phyloP scores from a whole-genome alignment of 352 stramenopile genomes.

The Phytophthora fragariae region DNA sequence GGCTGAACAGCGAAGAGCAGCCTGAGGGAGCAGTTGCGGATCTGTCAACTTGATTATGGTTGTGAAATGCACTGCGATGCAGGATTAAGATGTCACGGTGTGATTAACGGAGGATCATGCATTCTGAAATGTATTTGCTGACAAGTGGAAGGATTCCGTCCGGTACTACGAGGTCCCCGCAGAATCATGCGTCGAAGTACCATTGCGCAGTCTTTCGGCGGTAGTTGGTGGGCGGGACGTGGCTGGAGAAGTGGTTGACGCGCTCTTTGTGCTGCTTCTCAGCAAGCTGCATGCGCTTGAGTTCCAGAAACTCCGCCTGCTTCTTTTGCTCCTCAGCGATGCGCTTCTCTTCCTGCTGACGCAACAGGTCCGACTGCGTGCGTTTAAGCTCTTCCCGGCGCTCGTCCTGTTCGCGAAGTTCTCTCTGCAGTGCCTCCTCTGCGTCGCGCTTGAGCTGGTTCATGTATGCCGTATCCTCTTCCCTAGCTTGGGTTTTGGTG shows the following conservation, averaged over 20 bases:
- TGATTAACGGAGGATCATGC: constrained; percentile 15
- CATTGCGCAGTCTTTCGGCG: constrained; percentile 80
- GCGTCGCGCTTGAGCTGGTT: constrained; percentile 67
- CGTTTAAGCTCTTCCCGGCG: constrained; percentile 68
- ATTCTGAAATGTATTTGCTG: constrained; percentile 34
- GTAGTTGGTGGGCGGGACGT: constrained; percentile 61
- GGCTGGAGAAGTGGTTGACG: constrained; percentile 60
- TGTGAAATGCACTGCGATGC: neutral
- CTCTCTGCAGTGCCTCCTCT: constrained; percentile 81
- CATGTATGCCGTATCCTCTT: constrained; percentile 70
- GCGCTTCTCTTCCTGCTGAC: constrained; percentile 61
- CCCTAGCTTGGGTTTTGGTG: constrained; percentile 44
- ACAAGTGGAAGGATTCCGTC: constrained; percentile 22
- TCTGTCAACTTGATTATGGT: constrained; percentile 25
- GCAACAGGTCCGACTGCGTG: constrained; percentile 69
- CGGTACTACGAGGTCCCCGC: constrained; percentile 11
- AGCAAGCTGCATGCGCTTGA: constrained; percentile 78
- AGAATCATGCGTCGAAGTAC: constrained; percentile 81
- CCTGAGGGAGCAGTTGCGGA: constrained; percentile 21
- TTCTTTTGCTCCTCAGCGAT: constrained; percentile 65
- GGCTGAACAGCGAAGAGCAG: constrained; percentile 46
- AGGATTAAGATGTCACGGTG: neutral
- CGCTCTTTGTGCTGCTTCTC: constrained; percentile 84
- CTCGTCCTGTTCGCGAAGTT: constrained; percentile 80
- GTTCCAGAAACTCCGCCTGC: constrained; percentile 75